Evolutionary conservation across 305 asterid species (phyloP), one percentile per base, ranked within the genome.

Genomic region (Striga hermonthica): DNA sequence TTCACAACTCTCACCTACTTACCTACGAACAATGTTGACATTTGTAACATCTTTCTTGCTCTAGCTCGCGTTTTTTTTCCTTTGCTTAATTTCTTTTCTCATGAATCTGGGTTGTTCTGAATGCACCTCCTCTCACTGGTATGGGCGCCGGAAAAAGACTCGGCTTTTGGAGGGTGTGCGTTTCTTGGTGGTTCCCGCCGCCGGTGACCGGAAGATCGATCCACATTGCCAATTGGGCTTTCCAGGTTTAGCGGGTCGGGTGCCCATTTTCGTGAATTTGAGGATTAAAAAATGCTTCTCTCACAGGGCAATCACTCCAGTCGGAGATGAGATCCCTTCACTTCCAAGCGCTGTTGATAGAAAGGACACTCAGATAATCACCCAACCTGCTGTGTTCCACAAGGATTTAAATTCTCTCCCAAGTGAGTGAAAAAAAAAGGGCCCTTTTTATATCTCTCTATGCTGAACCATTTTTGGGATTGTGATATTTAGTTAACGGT

Each of bases 351-450:
- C 35, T 68, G 76, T 36, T 58, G 65, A 75, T 60, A 49, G 71
- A 1, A 54, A 54, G 38, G 50, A 69, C 38, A 57, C 73, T 37
- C 71, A 47, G 72, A 73, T 54, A 28, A 54, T 71, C 55, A 10
- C 77, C 64, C 62, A 44, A n/a, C 39, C 75, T 13, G 54, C 62
- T 9, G 80, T 71, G n/a, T 80, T 75, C 75, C 88, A 84, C 64
- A 75, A 65, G 70, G 86, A 82, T 75, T 73, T 84, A 56, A 83
- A 73, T 62, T 74, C 74, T 62, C 84, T 82, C 57, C 91, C 91
- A 55, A 84, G 91, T 84, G 57, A 77, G 88, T 75, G 14, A 44
- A 57, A 61, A 22, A 4, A 45, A n/a, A 15, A 13, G 2, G 31
- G 6, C 34, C 3, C 6, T 49, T 49, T 48, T 48, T 12, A n/a